Evolutionary conservation across 2,329 filamentous ascomycete genomes (phyloP), one percentile per base, ranked within the genome.

Genomic region (Botrytis pseudocinerea): DNA sequence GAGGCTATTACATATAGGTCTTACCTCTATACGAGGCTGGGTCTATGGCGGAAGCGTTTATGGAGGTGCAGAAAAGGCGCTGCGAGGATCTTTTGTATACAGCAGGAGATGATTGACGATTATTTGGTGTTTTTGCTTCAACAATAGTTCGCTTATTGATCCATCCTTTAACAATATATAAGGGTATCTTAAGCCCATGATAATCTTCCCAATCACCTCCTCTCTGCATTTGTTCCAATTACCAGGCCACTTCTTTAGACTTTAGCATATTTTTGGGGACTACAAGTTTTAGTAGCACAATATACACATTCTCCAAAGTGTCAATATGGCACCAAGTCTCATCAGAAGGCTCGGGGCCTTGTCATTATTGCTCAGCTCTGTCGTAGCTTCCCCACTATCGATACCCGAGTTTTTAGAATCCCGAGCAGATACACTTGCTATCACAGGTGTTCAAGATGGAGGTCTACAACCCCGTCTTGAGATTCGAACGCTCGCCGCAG

Each of bases 401-500:
- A 62, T 62, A 4, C 7, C 38, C n/a, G 54, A 61, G 28, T 14
- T 25, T 44, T 48, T 73, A 35, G n/a, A 73, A 2, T 22, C 57
- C 22, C 40, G 66, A 64, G 68, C 46, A 54, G 35, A 9, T 8
- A 73, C 68, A 22, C 70, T 65, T 61, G 44, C 72, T 40, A 71
- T 73, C 28, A 70, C 66, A 32, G 72, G 72, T 48, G 46, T 65
- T 64, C 35, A 59, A 22, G 54, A 54, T 70, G 25, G 60, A 48
- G 68, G 68, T 28, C 38, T 74, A 42, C 82, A 82, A 12, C 74
- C 82, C 38, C 87, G 93, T 75, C 85, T 86, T 66, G 92, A 96
- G 79, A 88, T 96, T 76, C 86, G 90, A 63, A 83, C 91, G 61
- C 84, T 96, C 77, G 84, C 88, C 75, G 82, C 86, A 69, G 86